These are phyloP conservation scores for Fusarium sp. DNA, from an alignment of 2,329 filamentous ascomycete genomes.

Conservation along the genomic window DNA sequence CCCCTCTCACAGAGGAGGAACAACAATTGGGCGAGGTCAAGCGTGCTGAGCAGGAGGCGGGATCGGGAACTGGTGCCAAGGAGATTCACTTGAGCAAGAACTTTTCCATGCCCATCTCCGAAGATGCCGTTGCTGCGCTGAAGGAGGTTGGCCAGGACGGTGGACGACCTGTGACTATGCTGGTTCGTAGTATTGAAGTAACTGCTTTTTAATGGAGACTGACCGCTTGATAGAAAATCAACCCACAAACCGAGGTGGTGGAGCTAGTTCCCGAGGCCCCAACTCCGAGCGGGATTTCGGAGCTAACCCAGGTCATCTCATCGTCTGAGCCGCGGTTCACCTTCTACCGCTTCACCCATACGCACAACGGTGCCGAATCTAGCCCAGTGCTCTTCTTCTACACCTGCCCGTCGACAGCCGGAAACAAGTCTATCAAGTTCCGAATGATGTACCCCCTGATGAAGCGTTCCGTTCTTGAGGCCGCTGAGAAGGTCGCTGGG, in stretches of 20 bases:
- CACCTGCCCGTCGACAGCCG: conserved; percentile 77
- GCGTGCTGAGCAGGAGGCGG: conserved; percentile 79
- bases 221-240: conserved; percentile 72
- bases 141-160: conserved; percentile 67
- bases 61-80: conserved; percentile 72
- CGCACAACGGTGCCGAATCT: conserved; percentile 64
- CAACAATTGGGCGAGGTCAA: conserved; percentile 77
- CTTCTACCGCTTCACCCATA: conserved; percentile 78
- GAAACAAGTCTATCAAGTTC: conserved; percentile 80
- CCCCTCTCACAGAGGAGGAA: conserved; percentile 85
- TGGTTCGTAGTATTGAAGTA: conserved; percentile 63
- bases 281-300: conserved; percentile 66
- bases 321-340: conserved; percentile 79
- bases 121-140: conserved; percentile 75
- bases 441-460: conserved; percentile 86
- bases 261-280: conserved; percentile 71
- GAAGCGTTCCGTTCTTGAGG: conserved; percentile 74
- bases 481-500: conserved; percentile 75
- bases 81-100: conserved; percentile 71
- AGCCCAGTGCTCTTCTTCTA: conserved; percentile 83
- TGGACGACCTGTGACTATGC: conserved; percentile 69
- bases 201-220: conserved; percentile 6
- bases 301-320: conserved; percentile 73
- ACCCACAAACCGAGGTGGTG: conserved; percentile 76
- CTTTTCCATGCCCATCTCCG: conserved; percentile 69